Conservation (phyloP, 164 flowering plant species). For the Stephania japonica region DNA sequence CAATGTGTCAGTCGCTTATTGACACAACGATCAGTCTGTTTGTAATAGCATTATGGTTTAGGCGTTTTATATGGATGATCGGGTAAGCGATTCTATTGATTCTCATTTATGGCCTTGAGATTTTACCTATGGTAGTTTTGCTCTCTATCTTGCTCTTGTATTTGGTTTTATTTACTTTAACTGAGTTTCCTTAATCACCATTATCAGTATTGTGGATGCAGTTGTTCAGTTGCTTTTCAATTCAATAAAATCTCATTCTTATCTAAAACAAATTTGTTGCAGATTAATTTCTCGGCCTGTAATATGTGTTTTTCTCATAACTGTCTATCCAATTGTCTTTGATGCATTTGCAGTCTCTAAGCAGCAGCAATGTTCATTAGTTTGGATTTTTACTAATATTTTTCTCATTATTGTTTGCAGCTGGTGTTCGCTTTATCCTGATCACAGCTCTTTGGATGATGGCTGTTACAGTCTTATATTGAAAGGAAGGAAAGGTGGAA, state of each 20-base stretch:
- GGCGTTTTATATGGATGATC: no score
- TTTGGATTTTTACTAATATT: background rate
- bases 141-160: background rate
- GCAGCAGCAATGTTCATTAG: background rate
- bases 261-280: no score
- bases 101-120: no score
- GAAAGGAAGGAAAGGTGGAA: slow-evolving; percentile 51
- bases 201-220: background rate
- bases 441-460: slow-evolving; percentile 36
- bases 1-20: no score
- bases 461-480: slow-evolving; percentile 42
- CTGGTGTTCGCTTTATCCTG: slow-evolving; percentile 50
- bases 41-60: no score
- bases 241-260: no score
- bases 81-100: no score
- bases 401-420: slow-evolving; percentile 28
- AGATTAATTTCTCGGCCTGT: no score
- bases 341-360: background rate
- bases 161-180: background rate
- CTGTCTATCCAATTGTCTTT: background rate
- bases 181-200: background rate
- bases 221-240: no score
- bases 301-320: no score
- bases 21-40: no score
- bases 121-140: no score